phyloP scores from a whole-genome alignment of 2,329 filamentous ascomycete genomes.

The Cladosporium sp. region DNA sequence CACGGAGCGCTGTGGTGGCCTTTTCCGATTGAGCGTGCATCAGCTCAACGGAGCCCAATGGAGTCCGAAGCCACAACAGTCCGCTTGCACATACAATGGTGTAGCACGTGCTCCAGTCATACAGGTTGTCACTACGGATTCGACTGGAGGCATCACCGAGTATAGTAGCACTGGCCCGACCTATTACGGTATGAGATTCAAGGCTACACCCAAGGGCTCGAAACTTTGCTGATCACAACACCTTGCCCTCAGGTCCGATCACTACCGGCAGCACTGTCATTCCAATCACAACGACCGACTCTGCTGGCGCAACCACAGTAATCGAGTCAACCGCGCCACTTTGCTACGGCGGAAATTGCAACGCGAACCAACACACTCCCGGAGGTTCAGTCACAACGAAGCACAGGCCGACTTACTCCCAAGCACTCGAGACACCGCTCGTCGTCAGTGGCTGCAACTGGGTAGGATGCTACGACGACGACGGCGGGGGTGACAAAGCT shows the following conservation, averaged over 20 bases:
- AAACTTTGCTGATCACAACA: not conserved
- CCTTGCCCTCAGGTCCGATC: not conserved
- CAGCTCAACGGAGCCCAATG: not conserved
- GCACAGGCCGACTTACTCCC: not conserved
- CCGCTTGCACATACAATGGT: slow-evolving; percentile 9
- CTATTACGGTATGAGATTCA: not conserved
- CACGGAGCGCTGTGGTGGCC: slow-evolving; percentile 1
- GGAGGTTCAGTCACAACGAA: slow-evolving; percentile 5
- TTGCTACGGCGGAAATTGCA: slow-evolving; percentile 6
- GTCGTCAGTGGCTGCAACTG: slow-evolving; percentile 9
- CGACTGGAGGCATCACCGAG: not conserved
- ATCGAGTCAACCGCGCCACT: not conserved
- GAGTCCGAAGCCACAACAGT: not conserved
- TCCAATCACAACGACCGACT: slow-evolving; percentile 6
- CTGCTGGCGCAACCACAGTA: not conserved
- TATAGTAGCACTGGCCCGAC: slow-evolving; percentile 10
- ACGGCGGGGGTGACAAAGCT: not conserved
- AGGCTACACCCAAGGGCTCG: not conserved
- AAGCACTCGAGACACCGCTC: not conserved
- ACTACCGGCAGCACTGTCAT: slow-evolving; percentile 9
- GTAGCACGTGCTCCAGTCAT: not conserved
- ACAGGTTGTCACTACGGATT: not conserved
- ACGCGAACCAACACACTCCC: slow-evolving; percentile 2
- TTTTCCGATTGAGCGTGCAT: slow-evolving; percentile 4
- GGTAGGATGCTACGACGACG: slow-evolving; percentile 5